Base-by-base conservation (phyloP, 164 flowering plant genomes). In the Nelumbo lutea region DNA sequence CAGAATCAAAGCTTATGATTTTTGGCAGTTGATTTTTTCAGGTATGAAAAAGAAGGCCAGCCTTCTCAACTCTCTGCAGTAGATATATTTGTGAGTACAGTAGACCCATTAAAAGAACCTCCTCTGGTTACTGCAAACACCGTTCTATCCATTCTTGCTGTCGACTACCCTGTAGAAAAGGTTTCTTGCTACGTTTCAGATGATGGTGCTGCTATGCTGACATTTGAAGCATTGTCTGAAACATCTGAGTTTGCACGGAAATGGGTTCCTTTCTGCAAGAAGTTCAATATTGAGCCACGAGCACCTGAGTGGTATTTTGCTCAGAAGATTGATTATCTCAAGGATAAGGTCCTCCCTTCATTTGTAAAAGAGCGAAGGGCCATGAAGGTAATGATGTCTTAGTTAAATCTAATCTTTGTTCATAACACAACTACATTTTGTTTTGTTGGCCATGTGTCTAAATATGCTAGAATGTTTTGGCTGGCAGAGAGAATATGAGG, bases 181-280 rank as follows among this genome's bases (percentile, higher is more conserved):
- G 82, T 87, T 13, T 79, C 91, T 1, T 86, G 93, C 69, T 88
- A 88, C 78, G 93, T 88, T 60, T 88, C 93, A 66, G 93, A 88
- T 83, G 93, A 88, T 73, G 90, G 90, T 73, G 90, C 93, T 63
- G 86, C 93, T 44, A 85, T 88, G 89, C 78, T 88, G 66, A 85
- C 90, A 45, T 88, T 88, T 67, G 93, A 88, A 70, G 87, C 87
- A 47, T 70, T 88, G 45, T 86, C 93, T 45, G 90, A 88, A 62
- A 88, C 93, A 51, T 83, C 86, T 3, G 90, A 86, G 64, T 88
- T 88, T 69, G 89, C 93, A 9, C 82, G 78, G 72, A 88, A 84
- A 62, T 88, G 92, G 92, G 88, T 86, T 42, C 91, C 91, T 27
- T 87, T 87, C 72, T 86, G 89, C 75, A 84, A 87, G 77, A 87